phyloP scores from a whole-genome alignment of 495 filamentous ascomycete species.

The Neurospora discreta region DNA sequence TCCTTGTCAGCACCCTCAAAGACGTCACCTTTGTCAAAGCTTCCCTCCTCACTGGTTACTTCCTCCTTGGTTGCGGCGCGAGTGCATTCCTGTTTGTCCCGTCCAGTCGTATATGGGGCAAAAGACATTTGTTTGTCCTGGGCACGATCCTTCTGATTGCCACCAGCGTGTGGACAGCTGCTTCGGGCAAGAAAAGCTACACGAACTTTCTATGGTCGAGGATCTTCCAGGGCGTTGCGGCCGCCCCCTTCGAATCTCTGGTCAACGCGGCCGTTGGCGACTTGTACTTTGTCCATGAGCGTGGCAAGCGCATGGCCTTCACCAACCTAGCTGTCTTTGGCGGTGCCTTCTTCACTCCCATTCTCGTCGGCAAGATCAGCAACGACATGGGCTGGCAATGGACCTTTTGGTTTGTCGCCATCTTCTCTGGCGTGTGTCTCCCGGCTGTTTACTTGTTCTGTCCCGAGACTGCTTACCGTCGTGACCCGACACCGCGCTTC shows the following conservation, averaged over 20 bases:
- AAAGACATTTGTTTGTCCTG: slow-evolving; percentile 76
- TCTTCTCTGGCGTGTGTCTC: slow-evolving; percentile 52
- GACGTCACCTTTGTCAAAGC: slow-evolving; percentile 49
- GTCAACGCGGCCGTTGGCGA: slow-evolving; percentile 72
- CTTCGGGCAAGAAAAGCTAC: slow-evolving; percentile 46
- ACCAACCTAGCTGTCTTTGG: slow-evolving; percentile 84
- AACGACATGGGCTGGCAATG: slow-evolving; percentile 63
- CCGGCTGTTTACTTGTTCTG: slow-evolving; percentile 65
- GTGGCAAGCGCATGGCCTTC: slow-evolving; percentile 82
- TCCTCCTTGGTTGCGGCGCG: slow-evolving; percentile 70
- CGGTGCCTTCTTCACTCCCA: slow-evolving; percentile 84
- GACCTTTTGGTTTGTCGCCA: slow-evolving; percentile 67
- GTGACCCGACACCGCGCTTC: slow-evolving; percentile 27
- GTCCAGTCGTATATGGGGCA: slow-evolving; percentile 83
- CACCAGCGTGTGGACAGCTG: slow-evolving; percentile 72
- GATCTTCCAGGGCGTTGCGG: slow-evolving; percentile 62
- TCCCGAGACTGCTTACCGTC: slow-evolving; percentile 72
- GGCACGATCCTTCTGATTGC: slow-evolving; percentile 62
- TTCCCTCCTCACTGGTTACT: slow-evolving; percentile 78
- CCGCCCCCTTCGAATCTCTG: slow-evolving; percentile 66
- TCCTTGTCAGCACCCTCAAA: slow-evolving; percentile 49
- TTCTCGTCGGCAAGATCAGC: slow-evolving; percentile 80
- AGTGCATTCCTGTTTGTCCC: slow-evolving; percentile 77
- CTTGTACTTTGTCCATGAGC: slow-evolving; percentile 68
- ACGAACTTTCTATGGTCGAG: slow-evolving; percentile 63